Base-by-base conservation (phyloP, 495 filamentous ascomycete species). In the Polyplosphaeria fusca region DNA sequence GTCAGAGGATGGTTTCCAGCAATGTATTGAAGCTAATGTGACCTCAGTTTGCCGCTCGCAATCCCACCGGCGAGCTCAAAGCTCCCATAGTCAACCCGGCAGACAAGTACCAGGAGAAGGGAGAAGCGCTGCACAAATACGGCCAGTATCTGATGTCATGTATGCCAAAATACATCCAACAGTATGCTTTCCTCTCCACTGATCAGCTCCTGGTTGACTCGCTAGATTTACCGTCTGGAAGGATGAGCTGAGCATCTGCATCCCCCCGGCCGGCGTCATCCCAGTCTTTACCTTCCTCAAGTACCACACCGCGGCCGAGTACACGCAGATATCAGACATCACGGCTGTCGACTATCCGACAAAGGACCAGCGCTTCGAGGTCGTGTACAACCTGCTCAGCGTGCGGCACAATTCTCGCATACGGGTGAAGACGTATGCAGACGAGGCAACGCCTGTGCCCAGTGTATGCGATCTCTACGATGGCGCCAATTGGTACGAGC, bases 401-500 rank as follows among this genome's bases (percentile, higher is more conserved):
- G 85, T 97, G 50, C 86, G 93, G 57, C 89, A 96, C 77, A 99
- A 99, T 72, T 86, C 89, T 16, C 86, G 94, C 40, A 94, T 99
- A 71, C 84, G 94, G 42, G 89, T 99, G 64, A 99, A 99, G 84
- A 97, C 94, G 44, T 99, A 99, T 71, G 91, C 91, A 63, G 91
- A 97, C 70, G 94, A 99, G 78, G 88, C 88, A 12, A 85, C 85
- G n/a, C 91, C 92, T 4, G 90, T 99, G 1, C 93, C 94, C 43
- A 91, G 86, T 72, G 82, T 96, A 60, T 88, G 84, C 39, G 71
- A 76, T 54, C 77, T 99, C 12, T 99, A 85, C 67, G 91, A 96
- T 74, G 93, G 94, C 58, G 94, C 94, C 53, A 88, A 97, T 71
- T 99, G 94, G 94, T 97, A 94, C 73, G 94, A 99, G 79, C 81